A percentile compares a stretch with the other conserved stretches of the same genome.
Conservation (phyloP, 163 green algal species). For the Volvox carteri region DNA sequence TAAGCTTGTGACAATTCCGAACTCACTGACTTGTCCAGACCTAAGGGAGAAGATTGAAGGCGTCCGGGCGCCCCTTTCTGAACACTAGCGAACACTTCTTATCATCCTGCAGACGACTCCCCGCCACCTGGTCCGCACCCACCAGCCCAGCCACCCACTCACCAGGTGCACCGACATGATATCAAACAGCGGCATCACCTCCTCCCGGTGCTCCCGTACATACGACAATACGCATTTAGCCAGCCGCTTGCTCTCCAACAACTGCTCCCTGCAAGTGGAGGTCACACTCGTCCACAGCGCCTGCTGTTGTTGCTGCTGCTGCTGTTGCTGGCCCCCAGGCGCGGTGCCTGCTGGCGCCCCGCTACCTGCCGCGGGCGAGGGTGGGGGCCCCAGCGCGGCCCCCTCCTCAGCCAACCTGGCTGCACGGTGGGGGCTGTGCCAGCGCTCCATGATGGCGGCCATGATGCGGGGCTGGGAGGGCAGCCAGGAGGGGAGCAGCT, state of each 20-base stretch:
- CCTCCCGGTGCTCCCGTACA: conserved; percentile 72
- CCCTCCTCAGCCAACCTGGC: conserved; percentile 49
- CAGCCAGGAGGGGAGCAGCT: conserved; percentile 86
- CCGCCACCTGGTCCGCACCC: no score
- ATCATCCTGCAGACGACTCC: no score
- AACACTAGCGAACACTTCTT: no score
- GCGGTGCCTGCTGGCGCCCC: background rate
- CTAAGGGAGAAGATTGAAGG: no score
- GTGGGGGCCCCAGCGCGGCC: background rate
- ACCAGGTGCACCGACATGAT: conserved; percentile 82
- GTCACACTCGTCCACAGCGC: conserved; percentile 62
- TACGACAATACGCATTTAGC: conserved; percentile 88
- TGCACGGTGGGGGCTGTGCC: conserved; percentile 66
- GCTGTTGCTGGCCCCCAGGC: background rate
- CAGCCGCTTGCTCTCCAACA: conserved; percentile 90
- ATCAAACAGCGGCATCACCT: conserved; percentile 86
- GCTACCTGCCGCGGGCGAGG: background rate
- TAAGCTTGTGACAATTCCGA: no score
- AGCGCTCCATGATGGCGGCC: conserved; percentile 74
- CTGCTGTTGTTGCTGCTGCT: conserved; percentile 22
- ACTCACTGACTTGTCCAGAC: no score
- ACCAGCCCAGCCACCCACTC: background rate
- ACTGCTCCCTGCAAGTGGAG: conserved; percentile 48
- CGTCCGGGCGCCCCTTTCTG: no score
- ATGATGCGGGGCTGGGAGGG: conserved; percentile 71